Base-by-base conservation (phyloP, 2,329 filamentous ascomycete genomes). In the Graphilbum sp. region DNA sequence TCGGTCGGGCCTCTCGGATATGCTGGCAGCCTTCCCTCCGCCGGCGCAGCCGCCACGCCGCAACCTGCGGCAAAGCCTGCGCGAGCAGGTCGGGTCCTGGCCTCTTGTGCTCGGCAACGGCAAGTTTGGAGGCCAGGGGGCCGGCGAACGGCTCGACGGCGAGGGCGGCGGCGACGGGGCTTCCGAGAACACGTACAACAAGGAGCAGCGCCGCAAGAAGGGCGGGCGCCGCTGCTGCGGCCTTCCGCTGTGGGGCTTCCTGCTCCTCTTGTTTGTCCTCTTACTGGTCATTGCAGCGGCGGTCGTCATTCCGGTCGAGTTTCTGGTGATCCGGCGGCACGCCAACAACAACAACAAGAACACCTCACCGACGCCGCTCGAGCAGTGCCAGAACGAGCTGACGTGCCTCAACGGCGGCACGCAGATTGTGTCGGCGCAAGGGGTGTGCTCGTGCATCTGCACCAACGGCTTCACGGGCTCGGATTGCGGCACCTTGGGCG, bases 381-480 rank as follows among this genome's bases (percentile, higher is more conserved):
- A 60, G 7, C 53, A 66, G 43, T 93, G 85, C 53, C 64, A 72
- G 46, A 58, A 63, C 30, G 66, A 67, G 23, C 59, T 79, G 13
- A 66, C 64, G 0, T 95, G 88, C 51, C 60, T 70, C 37, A 94
- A 96, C 46, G 85, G 84, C 10, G 88, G 88, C 21, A 75, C 77
- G 16, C 86, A 77, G 39, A 70, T 88, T 15, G 57, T 85, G 17
- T 46, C 47, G 11, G 72, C 69, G 15, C 64, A 72, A 40, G 69
- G 72, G 4, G 62, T 69, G 17, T 96, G 88, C 58, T 79, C 78
- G 12, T 98, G 88, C 54, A 74, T 95, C 32, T 98, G 88, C 57
- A 75, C 79, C 18, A 86, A 90, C 49, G 85, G 87, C 2, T 96
- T 88, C 54, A 87, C 81, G 0, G 68, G 69, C 13, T 57, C 59